phyloP scores from a whole-genome alignment of 306 rosid genomes.

The Lupinus albus region DNA sequence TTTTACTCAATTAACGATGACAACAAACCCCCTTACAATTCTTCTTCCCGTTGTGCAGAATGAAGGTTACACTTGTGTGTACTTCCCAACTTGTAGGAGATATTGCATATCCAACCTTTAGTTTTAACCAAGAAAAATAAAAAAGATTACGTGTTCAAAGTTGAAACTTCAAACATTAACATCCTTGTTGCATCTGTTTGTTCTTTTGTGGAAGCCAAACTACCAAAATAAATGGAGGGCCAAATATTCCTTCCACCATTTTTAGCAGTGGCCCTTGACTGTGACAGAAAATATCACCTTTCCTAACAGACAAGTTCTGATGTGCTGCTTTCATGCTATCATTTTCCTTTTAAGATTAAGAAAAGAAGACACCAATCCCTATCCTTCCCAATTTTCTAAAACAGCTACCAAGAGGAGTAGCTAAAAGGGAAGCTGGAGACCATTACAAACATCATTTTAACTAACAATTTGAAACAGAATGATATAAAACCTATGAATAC shows the following conservation, averaged over 20 bases:
- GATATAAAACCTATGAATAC: too few relatives aligned
- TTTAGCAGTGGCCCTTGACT: constrained; percentile 3
- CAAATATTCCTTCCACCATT: constrained; percentile 20
- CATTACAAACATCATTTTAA: not conserved
- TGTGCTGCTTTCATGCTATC: constrained; percentile 4
- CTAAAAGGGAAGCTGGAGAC: not conserved
- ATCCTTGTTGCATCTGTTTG: constrained; percentile 4
- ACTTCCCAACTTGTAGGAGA: constrained; percentile 39
- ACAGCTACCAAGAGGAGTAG: too few relatives aligned
- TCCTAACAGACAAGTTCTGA: not conserved
- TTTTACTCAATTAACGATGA: too few relatives aligned
- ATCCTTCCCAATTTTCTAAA: too few relatives aligned
- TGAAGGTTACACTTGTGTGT: not conserved
- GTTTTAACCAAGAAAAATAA: not conserved
- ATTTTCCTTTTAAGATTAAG: not conserved
- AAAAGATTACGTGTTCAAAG: not conserved
- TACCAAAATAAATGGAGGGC: not conserved
- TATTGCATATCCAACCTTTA: constrained; percentile 6
- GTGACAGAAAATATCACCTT: constrained; percentile 5
- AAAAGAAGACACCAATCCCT: not conserved
- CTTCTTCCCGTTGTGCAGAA: not conserved
- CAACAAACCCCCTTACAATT: too few relatives aligned
- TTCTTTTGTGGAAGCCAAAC: not conserved
- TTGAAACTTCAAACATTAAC: not conserved
- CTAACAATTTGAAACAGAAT: too few relatives aligned